Conservation (phyloP, 2,329 filamentous ascomycete genomes). For the Magnaporthiopsis incrustans region DNA sequence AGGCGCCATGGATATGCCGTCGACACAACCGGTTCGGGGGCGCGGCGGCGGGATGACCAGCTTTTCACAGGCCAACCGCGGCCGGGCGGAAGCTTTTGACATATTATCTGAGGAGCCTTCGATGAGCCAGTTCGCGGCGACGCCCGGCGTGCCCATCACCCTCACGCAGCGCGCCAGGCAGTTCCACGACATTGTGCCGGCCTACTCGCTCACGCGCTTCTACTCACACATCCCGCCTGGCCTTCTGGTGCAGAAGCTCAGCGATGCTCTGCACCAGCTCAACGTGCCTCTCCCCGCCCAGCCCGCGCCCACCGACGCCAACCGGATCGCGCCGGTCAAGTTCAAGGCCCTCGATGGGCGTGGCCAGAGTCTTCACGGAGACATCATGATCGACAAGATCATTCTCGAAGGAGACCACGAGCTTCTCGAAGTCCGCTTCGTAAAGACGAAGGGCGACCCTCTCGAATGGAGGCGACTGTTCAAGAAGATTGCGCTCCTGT, state of each 20-base stretch:
- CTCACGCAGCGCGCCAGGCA: slow-evolving; percentile 82
- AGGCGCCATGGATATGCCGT: slow-evolving; percentile 32
- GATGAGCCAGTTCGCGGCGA: slow-evolving; percentile 75
- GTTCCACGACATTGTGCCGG: slow-evolving; percentile 86
- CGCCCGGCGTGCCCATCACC: slow-evolving; percentile 69
- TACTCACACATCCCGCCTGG: slow-evolving; percentile 72
- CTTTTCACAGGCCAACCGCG: slow-evolving; percentile 18
- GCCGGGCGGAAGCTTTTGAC: slow-evolving; percentile 31
- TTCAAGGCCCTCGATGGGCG: slow-evolving; percentile 68
- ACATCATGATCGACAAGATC: slow-evolving; percentile 64
- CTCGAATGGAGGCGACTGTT: slow-evolving; percentile 95
- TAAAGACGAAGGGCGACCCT: slow-evolving; percentile 93
- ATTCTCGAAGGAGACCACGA: slow-evolving; percentile 50
- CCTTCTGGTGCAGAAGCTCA: slow-evolving; percentile 71
- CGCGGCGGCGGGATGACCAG: slow-evolving; percentile 25
- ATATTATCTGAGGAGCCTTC: slow-evolving; percentile 78
- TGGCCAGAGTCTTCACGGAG: slow-evolving; percentile 64
- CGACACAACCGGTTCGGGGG: slow-evolving; percentile 39
- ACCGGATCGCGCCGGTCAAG: slow-evolving; percentile 56
- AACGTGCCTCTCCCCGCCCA: slow-evolving; percentile 64
- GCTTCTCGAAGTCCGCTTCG: slow-evolving; percentile 77
- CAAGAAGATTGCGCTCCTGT: slow-evolving; percentile 85
- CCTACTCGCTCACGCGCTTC: slow-evolving; percentile 83
- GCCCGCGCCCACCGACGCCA: slow-evolving; percentile 32
- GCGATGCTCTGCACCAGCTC: slow-evolving; percentile 74